Evolutionary conservation across 2,329 filamentous ascomycete genomes (phyloP).

Genomic region (Colletotrichum cuscutae): DNA sequence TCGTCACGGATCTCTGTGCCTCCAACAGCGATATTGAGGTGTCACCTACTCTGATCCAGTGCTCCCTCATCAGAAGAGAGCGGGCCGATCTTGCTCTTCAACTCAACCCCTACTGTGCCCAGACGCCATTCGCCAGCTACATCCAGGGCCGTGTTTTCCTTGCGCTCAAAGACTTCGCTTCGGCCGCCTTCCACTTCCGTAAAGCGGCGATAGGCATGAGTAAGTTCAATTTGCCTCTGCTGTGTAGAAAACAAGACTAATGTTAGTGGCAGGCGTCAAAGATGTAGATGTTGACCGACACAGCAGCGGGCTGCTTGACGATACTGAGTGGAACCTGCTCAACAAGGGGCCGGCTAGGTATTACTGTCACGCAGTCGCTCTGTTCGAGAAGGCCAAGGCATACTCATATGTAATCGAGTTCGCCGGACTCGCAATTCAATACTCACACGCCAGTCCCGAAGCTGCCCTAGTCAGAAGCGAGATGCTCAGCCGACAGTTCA

Average conservation of each 20-base stretch:
- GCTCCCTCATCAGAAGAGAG: conserved; percentile 68
- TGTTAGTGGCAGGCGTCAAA: conserved; percentile 51
- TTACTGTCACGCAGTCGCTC: conserved; percentile 83
- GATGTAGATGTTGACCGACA: conserved; percentile 61
- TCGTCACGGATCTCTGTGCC: conserved; percentile 73
- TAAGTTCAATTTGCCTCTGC: conserved; percentile 58
- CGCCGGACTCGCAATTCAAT: conserved; percentile 78
- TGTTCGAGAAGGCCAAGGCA: conserved; percentile 83
- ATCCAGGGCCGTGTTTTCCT: conserved; percentile 85
- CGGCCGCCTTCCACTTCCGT: conserved; percentile 80
- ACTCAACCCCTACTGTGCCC: conserved; percentile 64
- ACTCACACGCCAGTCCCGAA: conserved; percentile 52
- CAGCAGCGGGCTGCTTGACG: conserved; percentile 76
- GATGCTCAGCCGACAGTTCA: conserved; percentile 86
- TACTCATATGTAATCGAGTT: conserved; percentile 89
- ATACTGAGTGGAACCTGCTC: conserved; percentile 76
- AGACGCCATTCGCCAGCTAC: conserved; percentile 77
- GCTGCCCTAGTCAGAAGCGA: conserved; percentile 67
- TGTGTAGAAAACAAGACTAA: conserved; percentile 40
- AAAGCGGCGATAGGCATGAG: conserved; percentile 86
- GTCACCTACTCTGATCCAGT: conserved; percentile 69
- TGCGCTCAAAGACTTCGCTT: conserved; percentile 76
- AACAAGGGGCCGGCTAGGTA: conserved; percentile 84
- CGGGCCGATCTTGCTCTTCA: conserved; percentile 69
- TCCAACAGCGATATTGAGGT: conserved; percentile 74